phyloP scores from a whole-genome alignment of 306 rosid species.

The Trifolium subterraneum region DNA sequence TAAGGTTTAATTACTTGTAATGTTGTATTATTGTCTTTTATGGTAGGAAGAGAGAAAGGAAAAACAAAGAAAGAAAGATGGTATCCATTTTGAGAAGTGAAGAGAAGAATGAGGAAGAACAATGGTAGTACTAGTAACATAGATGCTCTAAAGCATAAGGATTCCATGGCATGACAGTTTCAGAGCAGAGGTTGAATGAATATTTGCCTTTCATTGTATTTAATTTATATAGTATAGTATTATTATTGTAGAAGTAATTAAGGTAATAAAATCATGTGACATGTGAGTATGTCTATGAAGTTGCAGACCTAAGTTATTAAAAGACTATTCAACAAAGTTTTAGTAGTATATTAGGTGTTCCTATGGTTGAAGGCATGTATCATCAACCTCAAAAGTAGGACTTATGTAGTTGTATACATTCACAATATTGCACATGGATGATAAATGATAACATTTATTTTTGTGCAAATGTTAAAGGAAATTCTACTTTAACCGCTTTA shows the following conservation, averaged over 20 bases:
- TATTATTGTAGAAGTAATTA: neutral
- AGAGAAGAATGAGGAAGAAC: slow-evolving; percentile 15
- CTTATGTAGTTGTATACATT: slow-evolving; percentile 12
- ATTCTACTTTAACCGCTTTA: neutral
- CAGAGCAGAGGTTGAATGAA: slow-evolving; percentile 23
- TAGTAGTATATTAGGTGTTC: neutral
- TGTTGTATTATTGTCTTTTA: neutral
- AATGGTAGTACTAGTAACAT: slow-evolving; percentile 26
- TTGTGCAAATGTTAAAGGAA: neutral
- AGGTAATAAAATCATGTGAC: slow-evolving; percentile 38
- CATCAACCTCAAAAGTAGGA: slow-evolving; percentile 14
- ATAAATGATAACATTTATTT: slow-evolving; percentile 2
- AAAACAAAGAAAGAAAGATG: neutral
- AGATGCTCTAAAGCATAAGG: slow-evolving; percentile 1
- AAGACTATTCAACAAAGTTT: slow-evolving; percentile 18
- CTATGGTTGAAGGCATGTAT: slow-evolving; percentile 22
- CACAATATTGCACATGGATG: slow-evolving; percentile 22
- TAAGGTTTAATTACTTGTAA: neutral
- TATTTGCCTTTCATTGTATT: slow-evolving; percentile 6
- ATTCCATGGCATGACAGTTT: slow-evolving; percentile 17
- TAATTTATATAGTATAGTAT: neutral
- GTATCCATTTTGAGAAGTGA: slow-evolving; percentile 33
- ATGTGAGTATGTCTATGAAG: slow-evolving; percentile 42
- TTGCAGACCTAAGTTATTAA: slow-evolving; percentile 35
- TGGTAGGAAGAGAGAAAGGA: neutral